Percentiles rank a stretch among this genome's conserved stretches.
phyloP scores from a whole-genome alignment of 1,284 basidiomycete genomes.

The Anthracocystis walkeri region DNA sequence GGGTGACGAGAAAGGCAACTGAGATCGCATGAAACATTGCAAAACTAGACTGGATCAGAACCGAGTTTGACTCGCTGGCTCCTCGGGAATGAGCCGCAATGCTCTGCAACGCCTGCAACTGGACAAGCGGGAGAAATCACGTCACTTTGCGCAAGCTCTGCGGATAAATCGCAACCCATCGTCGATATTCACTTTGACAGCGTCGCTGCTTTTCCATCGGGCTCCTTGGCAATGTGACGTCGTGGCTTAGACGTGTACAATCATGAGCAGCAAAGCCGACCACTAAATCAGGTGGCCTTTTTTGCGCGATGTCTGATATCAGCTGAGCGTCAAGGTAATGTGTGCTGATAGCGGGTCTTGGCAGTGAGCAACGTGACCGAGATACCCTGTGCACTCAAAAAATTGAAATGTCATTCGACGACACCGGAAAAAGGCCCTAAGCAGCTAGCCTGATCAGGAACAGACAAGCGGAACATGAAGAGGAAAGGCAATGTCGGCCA shows the following conservation, averaged over 20 bases:
- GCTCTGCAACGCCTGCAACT: no score
- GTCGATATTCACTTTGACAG: not conserved
- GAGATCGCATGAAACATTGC: conserved; percentile 22
- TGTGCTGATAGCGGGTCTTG: not conserved
- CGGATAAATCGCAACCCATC: not conserved
- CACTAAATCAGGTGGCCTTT: not conserved
- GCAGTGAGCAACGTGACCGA: not conserved
- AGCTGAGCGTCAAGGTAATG: not conserved
- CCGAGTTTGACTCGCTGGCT: no score
- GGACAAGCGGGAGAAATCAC: not conserved
- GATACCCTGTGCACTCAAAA: not conserved
- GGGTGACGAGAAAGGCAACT: not conserved
- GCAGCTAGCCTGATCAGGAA: not conserved
- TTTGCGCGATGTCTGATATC: not conserved
- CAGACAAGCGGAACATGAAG: conserved; percentile 1
- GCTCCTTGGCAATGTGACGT: no score
- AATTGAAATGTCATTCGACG: not conserved
- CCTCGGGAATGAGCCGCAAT: no score
- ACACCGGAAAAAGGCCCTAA: not conserved
- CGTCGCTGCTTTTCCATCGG: not conserved
- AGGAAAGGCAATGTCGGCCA: not conserved
- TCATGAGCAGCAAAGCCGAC: no score
- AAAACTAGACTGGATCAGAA: not conserved
- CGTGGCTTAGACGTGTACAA: no score
- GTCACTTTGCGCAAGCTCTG: conserved; percentile 3